These are phyloP conservation scores for Yamadazyma sp. DNA, from an alignment of 805 yeast species.

Conservation along the genomic window DNA sequence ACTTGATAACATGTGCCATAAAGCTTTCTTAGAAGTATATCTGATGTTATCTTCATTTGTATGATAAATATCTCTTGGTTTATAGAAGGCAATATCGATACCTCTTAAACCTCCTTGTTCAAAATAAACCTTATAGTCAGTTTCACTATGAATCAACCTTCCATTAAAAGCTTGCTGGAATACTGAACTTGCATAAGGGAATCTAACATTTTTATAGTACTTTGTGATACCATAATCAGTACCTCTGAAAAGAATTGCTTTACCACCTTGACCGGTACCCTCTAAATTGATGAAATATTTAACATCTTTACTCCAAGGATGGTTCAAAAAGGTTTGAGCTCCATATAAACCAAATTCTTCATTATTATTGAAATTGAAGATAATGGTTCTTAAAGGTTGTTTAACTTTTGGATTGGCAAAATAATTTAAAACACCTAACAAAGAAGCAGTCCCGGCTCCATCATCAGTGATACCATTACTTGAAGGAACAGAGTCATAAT, in stretches of 20 bases:
- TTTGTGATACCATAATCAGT: conserved; percentile 71
- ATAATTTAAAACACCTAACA: conserved; percentile 65
- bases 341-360: conserved; percentile 89
- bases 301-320: conserved; percentile 66
- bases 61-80: conserved; percentile 81
- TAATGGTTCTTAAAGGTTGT: conserved; percentile 67
- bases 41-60: conserved; percentile 69
- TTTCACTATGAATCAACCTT: conserved; percentile 71
- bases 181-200: conserved; percentile 76
- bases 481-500: conserved; percentile 86
- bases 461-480: conserved; percentile 89
- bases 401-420: conserved; percentile 15
- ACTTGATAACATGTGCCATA: conserved; percentile 82
- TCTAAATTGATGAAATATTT: conserved; percentile 75
- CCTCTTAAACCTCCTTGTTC: conserved; percentile 69
- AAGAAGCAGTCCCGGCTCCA: conserved; percentile 82
- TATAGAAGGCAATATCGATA: conserved; percentile 84
- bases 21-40: conserved; percentile 60
- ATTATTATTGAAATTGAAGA: conserved; percentile 84
- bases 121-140: conserved; percentile 76
- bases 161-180: conserved; percentile 83
- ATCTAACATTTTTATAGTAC: conserved; percentile 50
- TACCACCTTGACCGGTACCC: conserved; percentile 92
- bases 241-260: conserved; percentile 79
- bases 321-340: conserved; percentile 67